A percentile compares a stretch with the other conserved stretches of the same genome.
Evolutionary conservation across 2,329 filamentous ascomycete genomes (phyloP).

Genomic region (Xylaria sp.): DNA sequence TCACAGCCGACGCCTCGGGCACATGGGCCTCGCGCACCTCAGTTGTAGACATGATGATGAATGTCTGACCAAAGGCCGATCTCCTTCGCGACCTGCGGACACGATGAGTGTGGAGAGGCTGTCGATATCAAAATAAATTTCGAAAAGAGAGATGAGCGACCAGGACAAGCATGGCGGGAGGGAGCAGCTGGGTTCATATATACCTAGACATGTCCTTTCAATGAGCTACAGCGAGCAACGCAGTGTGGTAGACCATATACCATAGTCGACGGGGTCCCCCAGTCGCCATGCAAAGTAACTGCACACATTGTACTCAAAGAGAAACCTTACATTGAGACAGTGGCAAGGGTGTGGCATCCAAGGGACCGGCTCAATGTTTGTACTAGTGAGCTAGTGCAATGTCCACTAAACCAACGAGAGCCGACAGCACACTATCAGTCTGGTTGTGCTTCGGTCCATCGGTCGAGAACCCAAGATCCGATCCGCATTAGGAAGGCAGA

Average conservation of each 20-base stretch:
- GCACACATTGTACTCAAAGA: not conserved
- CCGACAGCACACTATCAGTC: conserved; percentile 12
- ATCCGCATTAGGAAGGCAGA: conserved; percentile 38
- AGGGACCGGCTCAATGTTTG: conserved; percentile 28
- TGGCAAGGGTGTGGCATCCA: conserved; percentile 28
- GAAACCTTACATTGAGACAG: conserved; percentile 5
- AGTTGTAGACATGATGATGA: conserved; percentile 43
- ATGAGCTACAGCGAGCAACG: not conserved
- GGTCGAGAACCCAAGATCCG: conserved; percentile 20
- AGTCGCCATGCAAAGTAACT: conserved; percentile 2
- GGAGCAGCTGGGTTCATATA: conserved; percentile 35
- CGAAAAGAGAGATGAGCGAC: conserved; percentile 11
- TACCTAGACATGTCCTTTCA: conserved; percentile 19
- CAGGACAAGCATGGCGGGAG: conserved; percentile 7
- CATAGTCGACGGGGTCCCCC: not conserved
- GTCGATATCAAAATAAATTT: conserved; percentile 26
- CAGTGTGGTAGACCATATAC: not conserved
- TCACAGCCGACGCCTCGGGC: conserved; percentile 37
- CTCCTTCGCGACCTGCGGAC: conserved; percentile 35
- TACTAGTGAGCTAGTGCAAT: not conserved
- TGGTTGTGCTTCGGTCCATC: conserved; percentile 11
- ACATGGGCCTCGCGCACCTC: conserved; percentile 41
- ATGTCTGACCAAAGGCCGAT: conserved; percentile 38
- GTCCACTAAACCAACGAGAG: conserved; percentile 12
- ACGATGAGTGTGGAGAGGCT: conserved; percentile 20